Evolutionary conservation across 23 red algal genomes (phyloP).

Genomic region (Gracilaria gracilis): DNA sequence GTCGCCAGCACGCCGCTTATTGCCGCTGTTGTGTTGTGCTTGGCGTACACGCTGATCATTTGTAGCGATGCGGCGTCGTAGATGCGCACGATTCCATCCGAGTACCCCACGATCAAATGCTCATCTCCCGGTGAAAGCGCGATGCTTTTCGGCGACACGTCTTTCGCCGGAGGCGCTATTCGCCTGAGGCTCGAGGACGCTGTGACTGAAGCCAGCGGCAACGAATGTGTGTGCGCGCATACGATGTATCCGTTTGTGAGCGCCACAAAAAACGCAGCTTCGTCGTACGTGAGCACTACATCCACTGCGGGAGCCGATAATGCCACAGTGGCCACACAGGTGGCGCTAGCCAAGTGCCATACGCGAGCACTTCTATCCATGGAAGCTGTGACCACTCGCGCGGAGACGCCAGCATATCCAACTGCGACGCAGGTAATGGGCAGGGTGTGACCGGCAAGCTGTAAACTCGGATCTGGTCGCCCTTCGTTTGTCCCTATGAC

Average conservation of each 20-base stretch:
- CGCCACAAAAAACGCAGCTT: slow-evolving; percentile 27
- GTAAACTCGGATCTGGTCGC: neutral
- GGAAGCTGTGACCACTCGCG: slow-evolving; percentile 46
- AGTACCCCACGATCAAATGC: slow-evolving; percentile 47
- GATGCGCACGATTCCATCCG: slow-evolving; percentile 24
- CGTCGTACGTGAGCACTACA: slow-evolving; percentile 24
- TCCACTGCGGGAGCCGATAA: neutral
- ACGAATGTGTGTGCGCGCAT: neutral
- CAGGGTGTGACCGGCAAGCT: slow-evolving; percentile 34
- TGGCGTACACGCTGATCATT: slow-evolving; percentile 31
- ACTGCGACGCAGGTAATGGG: slow-evolving; percentile 18
- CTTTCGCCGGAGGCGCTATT: neutral
- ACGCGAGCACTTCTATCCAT: slow-evolving; percentile 36
- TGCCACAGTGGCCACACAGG: neutral
- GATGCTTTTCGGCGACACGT: neutral
- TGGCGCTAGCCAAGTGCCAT: slow-evolving; percentile 51
- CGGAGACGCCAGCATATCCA: slow-evolving; percentile 40
- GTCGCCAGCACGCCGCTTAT: slow-evolving; percentile 10
- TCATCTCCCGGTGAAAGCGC: slow-evolving; percentile 19
- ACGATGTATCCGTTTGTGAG: slow-evolving; percentile 30
- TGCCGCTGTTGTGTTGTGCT: slow-evolving; percentile 32
- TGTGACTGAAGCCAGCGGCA: neutral
- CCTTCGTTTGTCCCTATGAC: neutral
- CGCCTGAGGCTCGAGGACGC: neutral
- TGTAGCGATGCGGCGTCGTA: slow-evolving; percentile 31